phyloP scores from a whole-genome alignment of 2,329 filamentous ascomycete species.

The Alternaria gansuensis region DNA sequence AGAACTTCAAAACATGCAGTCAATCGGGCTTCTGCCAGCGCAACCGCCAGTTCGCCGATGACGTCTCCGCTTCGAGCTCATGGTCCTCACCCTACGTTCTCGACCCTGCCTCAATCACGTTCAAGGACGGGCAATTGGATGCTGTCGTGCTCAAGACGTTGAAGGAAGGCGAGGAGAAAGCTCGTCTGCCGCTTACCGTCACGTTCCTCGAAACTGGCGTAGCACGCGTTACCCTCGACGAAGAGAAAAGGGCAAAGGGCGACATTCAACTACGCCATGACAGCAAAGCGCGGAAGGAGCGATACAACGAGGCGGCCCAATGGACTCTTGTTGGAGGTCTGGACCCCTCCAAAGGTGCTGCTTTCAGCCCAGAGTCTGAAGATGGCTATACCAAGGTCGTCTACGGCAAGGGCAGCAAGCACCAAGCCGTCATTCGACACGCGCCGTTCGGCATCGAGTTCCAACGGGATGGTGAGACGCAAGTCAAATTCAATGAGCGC shows the following conservation, averaged over 20 bases:
- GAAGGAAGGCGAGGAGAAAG: constrained; percentile 69
- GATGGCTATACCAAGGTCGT: constrained; percentile 74
- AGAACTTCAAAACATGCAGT: constrained; percentile 96
- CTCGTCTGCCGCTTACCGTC: constrained; percentile 82
- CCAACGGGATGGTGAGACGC: constrained; percentile 78
- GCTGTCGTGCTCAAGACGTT: constrained; percentile 84
- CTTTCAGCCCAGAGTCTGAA: constrained; percentile 71
- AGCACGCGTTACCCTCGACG: constrained; percentile 87
- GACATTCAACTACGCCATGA: constrained; percentile 87
- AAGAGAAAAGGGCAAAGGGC: constrained; percentile 87
- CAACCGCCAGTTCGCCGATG: constrained; percentile 88
- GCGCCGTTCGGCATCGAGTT: constrained; percentile 88
- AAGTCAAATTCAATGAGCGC: constrained; percentile 89
- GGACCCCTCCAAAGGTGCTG: constrained; percentile 74
- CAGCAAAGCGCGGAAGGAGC: constrained; percentile 85
- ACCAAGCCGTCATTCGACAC: constrained; percentile 84
- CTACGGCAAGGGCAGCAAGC: constrained; percentile 78
- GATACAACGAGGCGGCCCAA: constrained; percentile 90
- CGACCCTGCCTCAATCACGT: constrained; percentile 72
- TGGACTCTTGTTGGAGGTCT: constrained; percentile 88
- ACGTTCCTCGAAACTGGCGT: constrained; percentile 91
- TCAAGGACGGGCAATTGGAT: constrained; percentile 81
- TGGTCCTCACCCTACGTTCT: constrained; percentile 87
- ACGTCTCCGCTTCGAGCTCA: constrained; percentile 69
- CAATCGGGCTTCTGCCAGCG: constrained; percentile 98